These are phyloP conservation scores for Bonia amplexicaulis DNA, from an alignment of 176 grass and related monocot genomes.

Conservation along the genomic window DNA sequence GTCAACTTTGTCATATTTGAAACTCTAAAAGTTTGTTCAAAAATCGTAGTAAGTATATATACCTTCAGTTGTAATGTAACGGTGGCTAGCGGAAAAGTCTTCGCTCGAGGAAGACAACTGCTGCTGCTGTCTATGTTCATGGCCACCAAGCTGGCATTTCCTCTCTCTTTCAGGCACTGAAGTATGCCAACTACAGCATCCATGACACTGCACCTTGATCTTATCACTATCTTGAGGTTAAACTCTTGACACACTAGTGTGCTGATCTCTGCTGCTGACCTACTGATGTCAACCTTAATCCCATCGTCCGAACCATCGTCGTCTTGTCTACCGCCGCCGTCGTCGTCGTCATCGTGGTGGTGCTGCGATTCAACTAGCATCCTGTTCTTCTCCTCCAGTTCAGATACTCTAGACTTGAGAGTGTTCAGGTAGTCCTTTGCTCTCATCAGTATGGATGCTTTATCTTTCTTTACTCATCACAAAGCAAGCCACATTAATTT, in stretches of 20 bases:
- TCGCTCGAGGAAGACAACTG: background rate
- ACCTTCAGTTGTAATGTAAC: constrained; percentile 17
- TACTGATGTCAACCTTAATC: background rate
- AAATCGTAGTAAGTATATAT: background rate
- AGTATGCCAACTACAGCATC: constrained; percentile 5
- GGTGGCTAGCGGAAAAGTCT: background rate
- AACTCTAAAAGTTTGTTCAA: background rate
- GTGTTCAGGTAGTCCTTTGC: constrained; percentile 34
- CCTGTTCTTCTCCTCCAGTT: constrained; percentile 29
- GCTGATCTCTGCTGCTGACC: background rate
- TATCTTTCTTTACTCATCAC: constrained; percentile 31
- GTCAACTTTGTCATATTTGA: background rate
- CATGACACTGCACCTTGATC: background rate
- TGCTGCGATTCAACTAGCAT: background rate
- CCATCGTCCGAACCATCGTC: background rate
- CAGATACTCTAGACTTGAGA: constrained; percentile 18
- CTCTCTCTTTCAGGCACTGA: constrained; percentile 12
- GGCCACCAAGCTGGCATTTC: background rate
- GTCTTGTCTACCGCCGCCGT: background rate
- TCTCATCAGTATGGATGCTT: constrained; percentile 25
- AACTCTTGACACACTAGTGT: background rate
- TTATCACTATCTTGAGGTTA: constrained; percentile 2
- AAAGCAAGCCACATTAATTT: background rate
- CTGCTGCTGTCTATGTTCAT: background rate
- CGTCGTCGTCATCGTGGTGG: background rate